A percentile compares a stretch with the other conserved stretches of the same genome.
phyloP scores from a whole-genome alignment of 2,329 filamentous ascomycete genomes.

The Phoma sp. region DNA sequence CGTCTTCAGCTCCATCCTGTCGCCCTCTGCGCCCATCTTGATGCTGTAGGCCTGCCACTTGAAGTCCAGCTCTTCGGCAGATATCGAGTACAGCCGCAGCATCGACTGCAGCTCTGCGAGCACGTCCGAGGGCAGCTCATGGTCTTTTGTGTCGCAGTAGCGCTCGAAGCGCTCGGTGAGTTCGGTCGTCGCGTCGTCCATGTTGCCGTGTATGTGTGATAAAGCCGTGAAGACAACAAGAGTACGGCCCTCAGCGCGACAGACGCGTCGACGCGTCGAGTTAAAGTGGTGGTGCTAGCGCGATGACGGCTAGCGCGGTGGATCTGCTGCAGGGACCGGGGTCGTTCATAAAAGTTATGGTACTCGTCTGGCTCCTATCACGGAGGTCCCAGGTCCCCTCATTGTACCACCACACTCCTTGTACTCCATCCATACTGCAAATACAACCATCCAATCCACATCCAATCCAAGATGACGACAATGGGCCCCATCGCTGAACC shows the following conservation, averaged over 20 bases:
- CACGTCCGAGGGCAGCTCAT: slow-evolving; percentile 76
- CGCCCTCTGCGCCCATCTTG: slow-evolving; percentile 86
- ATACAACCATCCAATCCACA: too few species aligned
- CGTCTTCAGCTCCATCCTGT: slow-evolving; percentile 72
- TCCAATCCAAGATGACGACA: slow-evolving; percentile 34
- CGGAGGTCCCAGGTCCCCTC: not conserved
- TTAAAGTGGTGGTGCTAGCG: slow-evolving; percentile 31
- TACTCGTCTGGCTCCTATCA: slow-evolving; percentile 17
- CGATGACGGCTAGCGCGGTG: slow-evolving; percentile 25
- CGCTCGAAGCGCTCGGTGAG: slow-evolving; percentile 68
- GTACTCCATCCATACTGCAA: too few species aligned
- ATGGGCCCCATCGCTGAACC: slow-evolving; percentile 46
- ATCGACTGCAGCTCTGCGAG: slow-evolving; percentile 84
- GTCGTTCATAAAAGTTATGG: slow-evolving; percentile 24
- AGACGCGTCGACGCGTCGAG: slow-evolving; percentile 42
- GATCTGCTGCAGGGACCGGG: slow-evolving; percentile 25
- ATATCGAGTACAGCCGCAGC: slow-evolving; percentile 80
- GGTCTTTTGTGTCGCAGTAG: slow-evolving; percentile 61
- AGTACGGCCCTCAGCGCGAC: slow-evolving; percentile 13
- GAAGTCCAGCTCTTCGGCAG: slow-evolving; percentile 88
- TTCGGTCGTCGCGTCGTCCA: slow-evolving; percentile 61
- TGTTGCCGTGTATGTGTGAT: slow-evolving; percentile 33
- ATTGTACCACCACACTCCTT: not conserved
- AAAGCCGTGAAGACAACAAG: slow-evolving; percentile 5
- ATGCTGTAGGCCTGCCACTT: slow-evolving; percentile 99